A percentile compares a stretch with the other conserved stretches of the same genome.
Evolutionary conservation across 2,329 filamentous ascomycete genomes (phyloP).

Genomic region (Ceratocystis albifundus): DNA sequence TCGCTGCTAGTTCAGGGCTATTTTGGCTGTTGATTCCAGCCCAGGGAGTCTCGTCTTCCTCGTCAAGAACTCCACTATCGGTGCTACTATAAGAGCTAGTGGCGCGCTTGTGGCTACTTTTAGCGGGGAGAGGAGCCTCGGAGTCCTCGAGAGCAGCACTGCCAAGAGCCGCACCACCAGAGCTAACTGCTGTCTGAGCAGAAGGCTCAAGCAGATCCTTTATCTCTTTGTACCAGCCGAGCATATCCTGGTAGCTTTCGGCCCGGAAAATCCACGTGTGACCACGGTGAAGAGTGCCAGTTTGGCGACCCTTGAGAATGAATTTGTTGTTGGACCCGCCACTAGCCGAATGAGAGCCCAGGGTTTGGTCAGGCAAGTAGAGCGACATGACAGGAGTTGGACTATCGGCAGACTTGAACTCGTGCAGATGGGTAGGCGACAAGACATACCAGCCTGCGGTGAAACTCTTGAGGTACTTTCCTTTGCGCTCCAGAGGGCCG

Average conservation of each 20-base stretch:
- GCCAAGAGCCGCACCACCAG: background rate
- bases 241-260: constrained; percentile 80
- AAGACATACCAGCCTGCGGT: constrained; percentile 95
- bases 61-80: constrained; percentile 65
- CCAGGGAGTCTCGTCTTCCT: constrained; percentile 42
- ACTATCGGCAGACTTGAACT: constrained; percentile 95
- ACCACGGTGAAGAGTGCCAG: constrained; percentile 77
- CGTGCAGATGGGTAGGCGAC: constrained; percentile 91
- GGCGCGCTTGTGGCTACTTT: background rate
- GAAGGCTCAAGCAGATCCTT: constrained; percentile 62
- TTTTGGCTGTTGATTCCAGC: constrained; percentile 7
- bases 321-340: constrained; percentile 91
- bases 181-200: background rate
- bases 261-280: constrained; percentile 63
- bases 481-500: constrained; percentile 90
- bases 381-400: constrained; percentile 93
- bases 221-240: constrained; percentile 92
- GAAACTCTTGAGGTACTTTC: constrained; percentile 97
- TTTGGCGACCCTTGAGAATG: constrained; percentile 91
- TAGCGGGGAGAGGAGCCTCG: background rate
- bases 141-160: background rate
- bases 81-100: constrained; percentile 43
- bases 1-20: background rate
- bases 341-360: constrained; percentile 77
- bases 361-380: constrained; percentile 85